Evolutionary conservation across 768 basidiomycete species (phyloP).

Genomic region (Podaxis pistillaris): DNA sequence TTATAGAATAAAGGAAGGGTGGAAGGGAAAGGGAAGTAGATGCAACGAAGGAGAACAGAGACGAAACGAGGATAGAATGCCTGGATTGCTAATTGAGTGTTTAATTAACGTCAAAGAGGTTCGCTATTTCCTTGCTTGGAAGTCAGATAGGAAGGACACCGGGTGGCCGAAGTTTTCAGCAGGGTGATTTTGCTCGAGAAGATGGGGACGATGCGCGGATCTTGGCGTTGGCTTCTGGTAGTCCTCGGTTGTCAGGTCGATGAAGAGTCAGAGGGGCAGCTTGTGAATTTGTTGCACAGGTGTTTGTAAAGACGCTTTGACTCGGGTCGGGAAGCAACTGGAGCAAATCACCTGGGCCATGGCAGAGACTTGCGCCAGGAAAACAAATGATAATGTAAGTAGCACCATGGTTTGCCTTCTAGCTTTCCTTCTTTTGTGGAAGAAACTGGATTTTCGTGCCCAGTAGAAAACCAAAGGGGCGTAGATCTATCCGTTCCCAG

Average conservation of each 20-base stretch:
- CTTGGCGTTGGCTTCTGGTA: constrained; percentile 38
- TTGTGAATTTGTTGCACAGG: constrained; percentile 24
- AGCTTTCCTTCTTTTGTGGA: background rate
- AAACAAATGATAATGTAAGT: background rate
- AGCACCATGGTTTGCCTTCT: background rate
- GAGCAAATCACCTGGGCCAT: background rate
- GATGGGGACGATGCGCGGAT: constrained; percentile 39
- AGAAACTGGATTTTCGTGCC: constrained; percentile 2
- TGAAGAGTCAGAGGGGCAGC: constrained; percentile 31
- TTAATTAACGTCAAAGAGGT: constrained; percentile 44
- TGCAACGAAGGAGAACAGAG: constrained; percentile 28
- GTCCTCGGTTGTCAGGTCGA: constrained; percentile 36
- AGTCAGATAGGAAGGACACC: constrained; percentile 30
- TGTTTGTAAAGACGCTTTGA: background rate
- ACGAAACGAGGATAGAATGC: constrained; percentile 30
- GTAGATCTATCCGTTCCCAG: background rate
- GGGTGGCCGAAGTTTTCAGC: constrained; percentile 27
- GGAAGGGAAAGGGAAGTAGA: constrained; percentile 18
- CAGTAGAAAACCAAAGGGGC: background rate
- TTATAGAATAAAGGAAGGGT: constrained; percentile 26
- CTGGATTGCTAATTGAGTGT: constrained; percentile 36
- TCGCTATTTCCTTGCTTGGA: constrained; percentile 30
- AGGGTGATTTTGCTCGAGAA: constrained; percentile 21
- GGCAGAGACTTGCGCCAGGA: background rate
- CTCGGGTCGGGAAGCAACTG: constrained; percentile 10